Evolutionary conservation across 2,329 filamentous ascomycete species (phyloP).

Genomic region (Verticillium longisporum): DNA sequence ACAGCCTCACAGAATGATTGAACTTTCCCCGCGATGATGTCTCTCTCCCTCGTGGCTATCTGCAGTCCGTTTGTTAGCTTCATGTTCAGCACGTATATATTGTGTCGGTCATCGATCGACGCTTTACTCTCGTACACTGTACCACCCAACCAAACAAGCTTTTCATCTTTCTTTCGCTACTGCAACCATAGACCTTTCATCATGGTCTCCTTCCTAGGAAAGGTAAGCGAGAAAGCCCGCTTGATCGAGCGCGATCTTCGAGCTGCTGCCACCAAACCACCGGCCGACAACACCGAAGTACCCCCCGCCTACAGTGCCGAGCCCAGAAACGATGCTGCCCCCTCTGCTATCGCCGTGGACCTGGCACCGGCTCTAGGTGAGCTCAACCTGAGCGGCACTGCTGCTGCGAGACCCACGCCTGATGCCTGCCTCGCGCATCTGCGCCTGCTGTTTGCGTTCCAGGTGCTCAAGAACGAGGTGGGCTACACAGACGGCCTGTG

Average conservation of each 20-base stretch:
- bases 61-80: too few relatives aligned
- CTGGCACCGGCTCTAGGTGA: not conserved
- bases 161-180: too few relatives aligned
- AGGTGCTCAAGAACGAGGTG: conserved; percentile 53
- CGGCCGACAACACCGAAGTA: not conserved
- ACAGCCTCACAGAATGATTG: too few relatives aligned
- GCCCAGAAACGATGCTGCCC: too few relatives aligned
- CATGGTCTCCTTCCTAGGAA: not conserved
- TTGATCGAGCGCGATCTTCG: not conserved
- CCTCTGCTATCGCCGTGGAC: not conserved
- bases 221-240: not conserved
- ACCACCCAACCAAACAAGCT: too few relatives aligned
- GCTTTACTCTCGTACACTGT: too few relatives aligned
- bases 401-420: not conserved
- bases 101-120: too few relatives aligned
- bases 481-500: conserved; percentile 56
- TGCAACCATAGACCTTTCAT: not conserved
- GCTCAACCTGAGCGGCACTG: not conserved
- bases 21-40: too few relatives aligned
- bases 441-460: conserved; percentile 58
- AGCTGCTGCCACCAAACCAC: not conserved
- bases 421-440: conserved; percentile 39
- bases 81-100: too few relatives aligned
- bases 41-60: too few relatives aligned
- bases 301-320: not conserved